Evolutionary conservation across 495 filamentous ascomycete species (phyloP).

Genomic region (Aspergillus olivimuriae): DNA sequence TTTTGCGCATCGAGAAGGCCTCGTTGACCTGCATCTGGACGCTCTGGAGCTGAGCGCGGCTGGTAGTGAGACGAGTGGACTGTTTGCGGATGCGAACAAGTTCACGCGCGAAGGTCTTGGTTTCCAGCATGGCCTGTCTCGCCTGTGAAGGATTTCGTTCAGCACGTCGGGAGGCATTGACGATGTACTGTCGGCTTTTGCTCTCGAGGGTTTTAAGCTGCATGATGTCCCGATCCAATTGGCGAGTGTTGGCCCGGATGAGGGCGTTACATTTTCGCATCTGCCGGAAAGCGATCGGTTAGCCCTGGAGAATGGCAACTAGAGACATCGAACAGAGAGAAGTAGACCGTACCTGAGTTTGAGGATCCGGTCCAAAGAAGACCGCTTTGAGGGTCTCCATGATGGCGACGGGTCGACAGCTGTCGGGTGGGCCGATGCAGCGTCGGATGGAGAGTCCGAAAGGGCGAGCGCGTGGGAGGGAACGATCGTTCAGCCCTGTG

Average conservation of each 20-base stretch:
- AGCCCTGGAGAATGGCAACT: too few species aligned
- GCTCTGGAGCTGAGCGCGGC: slow-evolving; percentile 84
- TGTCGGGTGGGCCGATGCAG: neutral
- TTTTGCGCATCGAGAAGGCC: slow-evolving; percentile 91
- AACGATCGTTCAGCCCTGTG: too few species aligned
- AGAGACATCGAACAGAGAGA: too few species aligned
- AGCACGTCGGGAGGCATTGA: slow-evolving; percentile 70
- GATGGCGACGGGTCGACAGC: slow-evolving; percentile 10
- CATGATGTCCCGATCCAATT: slow-evolving; percentile 88
- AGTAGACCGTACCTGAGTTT: slow-evolving; percentile 92
- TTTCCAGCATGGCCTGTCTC: slow-evolving; percentile 68
- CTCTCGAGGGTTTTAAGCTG: slow-evolving; percentile 66
- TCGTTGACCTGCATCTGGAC: slow-evolving; percentile 98
- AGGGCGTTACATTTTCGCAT: slow-evolving; percentile 93
- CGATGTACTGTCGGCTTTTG: slow-evolving; percentile 82
- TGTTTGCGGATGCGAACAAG: slow-evolving; percentile 78
- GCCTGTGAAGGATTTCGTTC: slow-evolving; percentile 68
- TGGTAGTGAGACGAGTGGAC: slow-evolving; percentile 65
- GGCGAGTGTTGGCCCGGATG: slow-evolving; percentile 84
- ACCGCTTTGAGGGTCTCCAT: slow-evolving; percentile 87
- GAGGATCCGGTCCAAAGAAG: slow-evolving; percentile 89
- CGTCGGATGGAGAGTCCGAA: too few species aligned
- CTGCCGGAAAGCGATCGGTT: too few species aligned
- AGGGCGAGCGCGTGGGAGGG: too few species aligned
- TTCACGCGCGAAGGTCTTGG: slow-evolving; percentile 81